Conservation (phyloP, 495 filamentous ascomycete genomes). For the Thozetella sp. region DNA sequence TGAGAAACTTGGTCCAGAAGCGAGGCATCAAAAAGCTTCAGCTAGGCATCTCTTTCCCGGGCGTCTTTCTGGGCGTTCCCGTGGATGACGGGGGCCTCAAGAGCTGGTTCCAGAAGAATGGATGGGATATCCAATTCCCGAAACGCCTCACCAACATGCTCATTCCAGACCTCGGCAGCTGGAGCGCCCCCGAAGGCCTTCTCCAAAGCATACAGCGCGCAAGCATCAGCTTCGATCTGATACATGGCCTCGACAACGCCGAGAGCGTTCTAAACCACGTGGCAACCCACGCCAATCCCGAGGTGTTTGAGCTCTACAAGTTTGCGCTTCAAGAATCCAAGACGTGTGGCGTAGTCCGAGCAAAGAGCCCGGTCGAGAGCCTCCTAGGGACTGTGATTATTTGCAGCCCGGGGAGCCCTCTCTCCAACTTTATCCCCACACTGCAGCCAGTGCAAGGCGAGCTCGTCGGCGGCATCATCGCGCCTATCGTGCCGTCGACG, state of each 20-base stretch:
- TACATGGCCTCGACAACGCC: conserved; percentile 79
- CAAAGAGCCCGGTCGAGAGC: conserved; percentile 67
- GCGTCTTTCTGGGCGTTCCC: conserved; percentile 79
- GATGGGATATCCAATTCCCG: conserved; percentile 50
- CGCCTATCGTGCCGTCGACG: conserved; percentile 72
- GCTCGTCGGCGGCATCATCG: conserved; percentile 75
- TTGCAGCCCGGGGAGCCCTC: conserved; percentile 65
- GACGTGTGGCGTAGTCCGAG: conserved; percentile 79
- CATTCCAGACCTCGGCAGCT: conserved; percentile 66
- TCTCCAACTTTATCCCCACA: conserved; percentile 72
- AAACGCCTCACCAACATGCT: conserved; percentile 61
- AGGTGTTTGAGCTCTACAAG: conserved; percentile 81
- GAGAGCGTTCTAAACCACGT: conserved; percentile 76
- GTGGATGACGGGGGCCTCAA: conserved; percentile 52
- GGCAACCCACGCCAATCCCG: conserved; percentile 72
- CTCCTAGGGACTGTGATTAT: conserved; percentile 84
- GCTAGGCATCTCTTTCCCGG: conserved; percentile 76
- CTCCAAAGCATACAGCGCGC: conserved; percentile 69
- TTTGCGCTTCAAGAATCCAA: conserved; percentile 73
- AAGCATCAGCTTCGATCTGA: conserved; percentile 72
- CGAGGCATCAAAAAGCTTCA: conserved; percentile 73
- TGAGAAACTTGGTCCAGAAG: conserved; percentile 65
- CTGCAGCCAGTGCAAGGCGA: conserved; percentile 54
- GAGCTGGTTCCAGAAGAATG: conserved; percentile 53
- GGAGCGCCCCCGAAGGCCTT: conserved; percentile 75